Conservation (phyloP, 306 rosid species). For the Crataegus laevigata region DNA sequence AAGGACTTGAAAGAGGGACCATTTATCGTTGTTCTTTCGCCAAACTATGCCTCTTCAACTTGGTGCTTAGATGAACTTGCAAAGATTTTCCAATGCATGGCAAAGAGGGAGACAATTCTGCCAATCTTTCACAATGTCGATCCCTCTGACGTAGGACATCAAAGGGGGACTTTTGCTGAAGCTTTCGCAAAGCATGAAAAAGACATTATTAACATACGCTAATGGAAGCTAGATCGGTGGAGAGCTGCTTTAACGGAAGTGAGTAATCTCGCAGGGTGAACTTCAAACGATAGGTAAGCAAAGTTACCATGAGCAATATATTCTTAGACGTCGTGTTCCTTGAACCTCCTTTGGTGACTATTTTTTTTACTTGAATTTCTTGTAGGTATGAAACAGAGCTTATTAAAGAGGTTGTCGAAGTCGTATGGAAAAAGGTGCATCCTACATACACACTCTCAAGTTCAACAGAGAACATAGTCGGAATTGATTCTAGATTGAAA, state of each 20-base stretch:
- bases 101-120: neutral
- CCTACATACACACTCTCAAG: neutral
- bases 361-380: neutral
- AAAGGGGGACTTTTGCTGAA: neutral
- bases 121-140: neutral
- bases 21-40: neutral
- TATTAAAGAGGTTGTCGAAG: neutral
- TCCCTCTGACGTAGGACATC: neutral
- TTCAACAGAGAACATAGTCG: neutral
- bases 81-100: neutral
- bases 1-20: neutral
- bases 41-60: too few species aligned
- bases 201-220: too few species aligned
- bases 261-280: neutral
- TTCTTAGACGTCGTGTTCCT: neutral
- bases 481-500: too few species aligned
- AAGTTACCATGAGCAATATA: neutral
- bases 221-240: neutral
- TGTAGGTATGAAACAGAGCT: neutral
- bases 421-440: neutral
- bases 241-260: neutral
- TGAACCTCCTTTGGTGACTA: too few species aligned
- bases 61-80: neutral
- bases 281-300: neutral
- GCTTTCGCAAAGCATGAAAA: neutral